Percentiles rank a stretch among this genome's conserved stretches.
phyloP scores from a whole-genome alignment of 257 asterid species.

The Plantago major region DNA sequence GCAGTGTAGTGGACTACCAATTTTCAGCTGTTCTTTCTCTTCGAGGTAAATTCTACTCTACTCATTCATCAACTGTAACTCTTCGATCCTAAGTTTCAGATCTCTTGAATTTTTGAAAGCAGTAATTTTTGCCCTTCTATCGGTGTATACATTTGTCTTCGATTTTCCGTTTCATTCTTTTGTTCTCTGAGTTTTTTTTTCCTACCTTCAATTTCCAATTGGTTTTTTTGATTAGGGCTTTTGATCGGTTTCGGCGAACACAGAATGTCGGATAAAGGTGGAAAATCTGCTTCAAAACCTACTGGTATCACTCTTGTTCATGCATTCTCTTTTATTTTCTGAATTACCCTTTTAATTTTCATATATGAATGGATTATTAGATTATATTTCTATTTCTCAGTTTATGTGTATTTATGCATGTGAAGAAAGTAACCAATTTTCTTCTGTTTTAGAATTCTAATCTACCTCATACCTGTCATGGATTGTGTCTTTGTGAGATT shows the following conservation, averaged over 20 bases:
- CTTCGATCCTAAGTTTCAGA: background rate
- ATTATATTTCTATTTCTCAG: background rate
- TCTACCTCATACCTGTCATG: too few relatives aligned
- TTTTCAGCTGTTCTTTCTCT: background rate
- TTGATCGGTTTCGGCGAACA: slow-evolving; percentile 8
- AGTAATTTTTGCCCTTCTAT: too few relatives aligned
- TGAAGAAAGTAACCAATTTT: too few relatives aligned
- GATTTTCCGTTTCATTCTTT: background rate
- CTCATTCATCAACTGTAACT: background rate
- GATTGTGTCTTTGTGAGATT: too few relatives aligned
- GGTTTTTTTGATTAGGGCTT: background rate
- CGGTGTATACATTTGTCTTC: too few relatives aligned
- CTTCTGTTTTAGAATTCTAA: too few relatives aligned
- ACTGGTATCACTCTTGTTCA: slow-evolving; percentile 23
- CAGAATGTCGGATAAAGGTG: slow-evolving; percentile 35
- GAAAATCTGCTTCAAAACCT: slow-evolving; percentile 36
- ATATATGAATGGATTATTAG: background rate
- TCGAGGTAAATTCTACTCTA: background rate
- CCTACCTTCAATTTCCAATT: background rate
- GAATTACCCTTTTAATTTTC: background rate
- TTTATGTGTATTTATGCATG: background rate
- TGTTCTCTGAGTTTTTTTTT: background rate
- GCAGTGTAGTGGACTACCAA: too few relatives aligned
- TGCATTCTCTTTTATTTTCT: slow-evolving; percentile 1
- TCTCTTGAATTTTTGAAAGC: background rate